These are phyloP conservation scores for Mortierella sp. DNA, from an alignment of 371 early-diverging fungal species.

Conservation along the genomic window DNA sequence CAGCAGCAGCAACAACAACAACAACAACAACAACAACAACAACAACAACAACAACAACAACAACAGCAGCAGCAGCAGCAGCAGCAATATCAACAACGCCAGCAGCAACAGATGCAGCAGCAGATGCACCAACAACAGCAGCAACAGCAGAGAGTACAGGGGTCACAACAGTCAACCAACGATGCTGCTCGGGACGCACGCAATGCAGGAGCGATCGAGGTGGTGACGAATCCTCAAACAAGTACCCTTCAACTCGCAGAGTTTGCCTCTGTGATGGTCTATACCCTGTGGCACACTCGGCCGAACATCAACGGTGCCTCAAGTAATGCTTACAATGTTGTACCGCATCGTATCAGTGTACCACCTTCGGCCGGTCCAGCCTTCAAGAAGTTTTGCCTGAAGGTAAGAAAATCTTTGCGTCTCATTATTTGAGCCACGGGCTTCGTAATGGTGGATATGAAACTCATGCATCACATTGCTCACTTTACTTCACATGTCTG, in stretches of 20 bases:
- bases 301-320: conserved; percentile 58
- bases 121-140: conserved; percentile 22
- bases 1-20: conserved; percentile 18
- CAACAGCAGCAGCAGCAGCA: conserved; percentile 20
- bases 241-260: conserved; percentile 66
- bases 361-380: conserved; percentile 65
- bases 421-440: background rate
- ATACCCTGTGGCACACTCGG: conserved; percentile 76
- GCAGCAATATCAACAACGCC: conserved; percentile 17
- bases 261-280: conserved; percentile 76
- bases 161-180: conserved; percentile 19
- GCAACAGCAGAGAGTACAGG: conserved; percentile 19
- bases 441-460: background rate
- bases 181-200: conserved; percentile 32
- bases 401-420: conserved; percentile 53
- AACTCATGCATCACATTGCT: background rate
- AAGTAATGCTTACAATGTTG: conserved; percentile 55
- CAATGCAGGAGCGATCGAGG: conserved; percentile 30
- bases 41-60: conserved; percentile 16
- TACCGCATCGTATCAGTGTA: conserved; percentile 58
- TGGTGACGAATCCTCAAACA: conserved; percentile 34
- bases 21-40: conserved; percentile 22
- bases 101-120: conserved; percentile 25
- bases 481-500: background rate
- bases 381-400: conserved; percentile 70